phyloP scores from a whole-genome alignment of 495 filamentous ascomycete species.

The Cercophora scortea region DNA sequence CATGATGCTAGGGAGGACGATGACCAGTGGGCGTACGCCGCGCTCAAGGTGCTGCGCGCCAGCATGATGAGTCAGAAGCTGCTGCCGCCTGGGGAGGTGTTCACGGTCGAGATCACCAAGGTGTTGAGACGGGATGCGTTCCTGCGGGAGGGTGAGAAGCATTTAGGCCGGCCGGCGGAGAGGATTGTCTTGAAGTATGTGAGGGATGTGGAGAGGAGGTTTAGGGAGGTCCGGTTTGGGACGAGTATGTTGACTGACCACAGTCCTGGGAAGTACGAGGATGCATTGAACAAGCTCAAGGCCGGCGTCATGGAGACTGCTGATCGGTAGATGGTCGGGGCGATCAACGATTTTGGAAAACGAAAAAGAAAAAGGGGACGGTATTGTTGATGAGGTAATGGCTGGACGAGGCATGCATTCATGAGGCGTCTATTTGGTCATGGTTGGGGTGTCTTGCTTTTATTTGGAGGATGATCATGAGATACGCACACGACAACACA shows the following conservation, averaged over 20 bases:
- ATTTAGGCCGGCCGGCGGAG: slow-evolving; percentile 54
- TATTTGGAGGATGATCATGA: too few relatives aligned
- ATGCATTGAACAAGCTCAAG: slow-evolving; percentile 31
- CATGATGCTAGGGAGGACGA: slow-evolving; percentile 34
- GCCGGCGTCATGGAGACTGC: slow-evolving; percentile 19
- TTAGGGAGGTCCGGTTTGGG: slow-evolving; percentile 64
- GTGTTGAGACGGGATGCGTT: slow-evolving; percentile 55
- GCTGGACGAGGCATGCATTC: too few relatives aligned
- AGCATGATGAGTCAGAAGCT: slow-evolving; percentile 65
- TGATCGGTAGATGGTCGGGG: too few relatives aligned
- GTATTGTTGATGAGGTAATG: too few relatives aligned
- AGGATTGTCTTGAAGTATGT: slow-evolving; percentile 60
- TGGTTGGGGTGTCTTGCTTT: too few relatives aligned
- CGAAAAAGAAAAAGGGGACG: too few relatives aligned
- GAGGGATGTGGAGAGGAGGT: slow-evolving; percentile 55
- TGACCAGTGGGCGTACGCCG: slow-evolving; percentile 64
- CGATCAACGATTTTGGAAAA: too few relatives aligned
- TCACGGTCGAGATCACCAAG: slow-evolving; percentile 56
- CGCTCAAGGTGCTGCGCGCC: slow-evolving; percentile 56
- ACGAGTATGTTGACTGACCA: slow-evolving; percentile 70
- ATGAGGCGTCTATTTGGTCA: too few relatives aligned
- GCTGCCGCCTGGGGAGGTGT: slow-evolving; percentile 70
- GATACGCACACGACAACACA: too few relatives aligned
- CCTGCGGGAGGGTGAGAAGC: slow-evolving; percentile 23
- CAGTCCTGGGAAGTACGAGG: slow-evolving; percentile 68